A percentile compares a stretch with the other conserved stretches of the same genome.
Conservation (phyloP, 441 rosid species). For the Mallotus japonicus region DNA sequence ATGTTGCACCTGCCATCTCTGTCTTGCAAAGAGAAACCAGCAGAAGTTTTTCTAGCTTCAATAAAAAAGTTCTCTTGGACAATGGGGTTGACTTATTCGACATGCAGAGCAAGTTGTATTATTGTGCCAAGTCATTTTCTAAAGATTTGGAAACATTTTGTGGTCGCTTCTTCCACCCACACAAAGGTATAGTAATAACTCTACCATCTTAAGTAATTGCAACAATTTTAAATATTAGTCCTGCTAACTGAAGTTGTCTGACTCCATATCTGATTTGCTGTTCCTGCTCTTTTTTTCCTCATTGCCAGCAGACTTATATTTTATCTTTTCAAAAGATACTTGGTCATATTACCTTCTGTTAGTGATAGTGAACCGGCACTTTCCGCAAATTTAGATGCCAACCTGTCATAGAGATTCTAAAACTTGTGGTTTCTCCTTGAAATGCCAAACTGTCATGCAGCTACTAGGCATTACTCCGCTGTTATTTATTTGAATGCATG, state of each 20-base stretch:
- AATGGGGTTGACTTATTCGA: conserved; percentile 30
- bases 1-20: conserved; percentile 37
- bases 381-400: conserved; percentile 4
- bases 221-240: background rate
- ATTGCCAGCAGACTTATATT: background rate
- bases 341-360: background rate
- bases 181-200: conserved; percentile 43
- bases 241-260: background rate
- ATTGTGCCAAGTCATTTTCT: conserved; percentile 34
- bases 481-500: background rate
- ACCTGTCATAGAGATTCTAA: background rate
- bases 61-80: conserved; percentile 33
- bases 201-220: background rate
- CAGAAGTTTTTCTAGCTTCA: conserved; percentile 43
- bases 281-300: background rate
- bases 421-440: background rate
- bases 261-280: background rate
- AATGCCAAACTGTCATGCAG: background rate
- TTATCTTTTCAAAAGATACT: background rate
- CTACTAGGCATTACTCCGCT: background rate
- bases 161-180: conserved; percentile 35
- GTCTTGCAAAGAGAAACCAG: conserved; percentile 48
- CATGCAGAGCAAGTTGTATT: conserved; percentile 32
- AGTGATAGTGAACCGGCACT: background rate
- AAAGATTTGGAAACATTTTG: conserved; percentile 44